Evolutionary conservation across 306 rosid genomes (phyloP).

Genomic region (Vigna nakashimae): DNA sequence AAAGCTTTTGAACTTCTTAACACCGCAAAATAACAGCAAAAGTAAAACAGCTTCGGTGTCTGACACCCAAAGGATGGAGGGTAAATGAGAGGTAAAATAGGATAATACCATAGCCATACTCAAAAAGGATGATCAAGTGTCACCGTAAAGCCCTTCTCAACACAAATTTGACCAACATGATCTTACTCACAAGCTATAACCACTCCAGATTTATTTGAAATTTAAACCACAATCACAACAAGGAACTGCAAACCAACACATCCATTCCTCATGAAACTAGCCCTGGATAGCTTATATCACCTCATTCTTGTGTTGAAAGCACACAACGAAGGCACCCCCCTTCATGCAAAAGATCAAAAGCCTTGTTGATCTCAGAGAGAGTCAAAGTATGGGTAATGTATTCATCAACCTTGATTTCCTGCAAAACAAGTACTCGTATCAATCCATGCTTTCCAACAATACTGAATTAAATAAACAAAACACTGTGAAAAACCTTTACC

Average conservation of each 20-base stretch:
- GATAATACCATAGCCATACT: conserved; percentile 12
- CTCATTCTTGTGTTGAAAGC: conserved; percentile 63
- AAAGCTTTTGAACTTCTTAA: neutral
- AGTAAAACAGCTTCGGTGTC: neutral
- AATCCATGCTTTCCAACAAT: conserved; percentile 26
- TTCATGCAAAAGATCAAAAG: conserved; percentile 85
- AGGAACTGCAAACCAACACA: conserved; percentile 22
- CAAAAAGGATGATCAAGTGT: conserved; percentile 10
- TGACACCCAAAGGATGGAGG: neutral
- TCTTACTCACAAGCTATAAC: conserved; percentile 30
- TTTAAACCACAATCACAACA: conserved; percentile 32
- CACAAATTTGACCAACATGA: conserved; percentile 35
- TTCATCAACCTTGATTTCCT: conserved; percentile 97
- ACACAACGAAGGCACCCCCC: conserved; percentile 90
- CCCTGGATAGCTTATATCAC: neutral
- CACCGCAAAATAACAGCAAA: neutral
- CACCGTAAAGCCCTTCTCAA: conserved; percentile 8
- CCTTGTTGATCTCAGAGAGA: conserved; percentile 81
- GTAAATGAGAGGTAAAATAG: neutral
- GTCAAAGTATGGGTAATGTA: conserved; percentile 84
- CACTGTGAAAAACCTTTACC: conserved; percentile 53
- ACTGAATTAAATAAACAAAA: conserved; percentile 13
- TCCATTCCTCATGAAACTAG: conserved; percentile 32
- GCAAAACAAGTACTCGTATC: conserved; percentile 35
- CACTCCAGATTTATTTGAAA: conserved; percentile 35